Evolutionary conservation across 2,329 filamentous ascomycete genomes (phyloP), one percentile per base, ranked within the genome.

Genomic region (Raffaelea albimanens): DNA sequence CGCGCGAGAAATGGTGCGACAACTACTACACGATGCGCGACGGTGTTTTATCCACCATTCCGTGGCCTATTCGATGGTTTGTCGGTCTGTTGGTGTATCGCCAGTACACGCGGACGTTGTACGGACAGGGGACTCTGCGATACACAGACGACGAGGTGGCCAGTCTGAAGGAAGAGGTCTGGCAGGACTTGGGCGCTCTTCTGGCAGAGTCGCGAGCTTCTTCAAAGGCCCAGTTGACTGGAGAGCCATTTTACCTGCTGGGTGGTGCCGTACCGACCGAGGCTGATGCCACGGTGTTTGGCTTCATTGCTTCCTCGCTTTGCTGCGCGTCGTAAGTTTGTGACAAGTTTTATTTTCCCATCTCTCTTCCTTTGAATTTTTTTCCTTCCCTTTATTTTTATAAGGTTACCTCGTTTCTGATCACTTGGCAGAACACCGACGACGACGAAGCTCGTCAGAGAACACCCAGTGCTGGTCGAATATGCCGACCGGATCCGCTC

Each of bases 21-120:
- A 80, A 83, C 57, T 82, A 76, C 63, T 70, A 76, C 50, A 59
- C 63, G 14, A 82, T 80, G 76, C 72, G 78, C 16, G 68, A 70
- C 44, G 62, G 73, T 34, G 61, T 70, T 1, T 63, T 83, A 5
- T 61, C 57, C 11, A 46, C 67, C 0, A 52, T 82, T 2, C 73
- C 77, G 0, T 82, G 71, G 56, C 72, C 71, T 0, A 34, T 78
- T 0, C 72, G 70, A 13, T 50, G 73, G 0, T 2, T 80, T 1
- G 57, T 82, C 7, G 80, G 78, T 1, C 55, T 65, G 16, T 41
- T 83, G 0, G 63, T 67, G 3, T 70, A 76, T 53, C 67, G 72
- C 19, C 63, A 59, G 16, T 63, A 61, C 9, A 57, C 59, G 2
- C 57, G 61, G 2, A 73, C 63, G n/a, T 58, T 83, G 1, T 57